These are phyloP conservation scores for Monascus purpureus DNA, from an alignment of 495 filamentous ascomycete genomes.

Conservation along the genomic window DNA sequence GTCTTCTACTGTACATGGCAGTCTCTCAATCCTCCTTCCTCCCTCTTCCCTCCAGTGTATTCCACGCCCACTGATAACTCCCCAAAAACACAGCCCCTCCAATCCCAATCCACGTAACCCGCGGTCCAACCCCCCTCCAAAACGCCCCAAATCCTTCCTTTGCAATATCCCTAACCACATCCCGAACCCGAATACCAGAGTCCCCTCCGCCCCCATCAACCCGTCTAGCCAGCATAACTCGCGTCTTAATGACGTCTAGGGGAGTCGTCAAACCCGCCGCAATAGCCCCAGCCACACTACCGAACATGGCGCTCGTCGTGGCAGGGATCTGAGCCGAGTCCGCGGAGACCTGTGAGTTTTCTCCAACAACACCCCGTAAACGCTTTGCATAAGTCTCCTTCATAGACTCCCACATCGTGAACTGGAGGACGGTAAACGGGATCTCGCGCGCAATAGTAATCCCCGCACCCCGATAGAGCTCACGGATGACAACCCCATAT, in stretches of 20 bases:
- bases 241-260: constrained; percentile 89
- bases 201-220: constrained; percentile 13
- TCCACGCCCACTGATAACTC: constrained; percentile 85
- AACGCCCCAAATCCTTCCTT: constrained; percentile 63
- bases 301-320: constrained; percentile 73
- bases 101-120: constrained; percentile 85
- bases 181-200: constrained; percentile 38
- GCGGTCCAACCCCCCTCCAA: constrained; percentile 76
- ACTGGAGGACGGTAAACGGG: constrained; percentile 92
- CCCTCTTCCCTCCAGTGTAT: constrained; percentile 40
- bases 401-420: constrained; percentile 90
- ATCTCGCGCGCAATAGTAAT: constrained; percentile 93
- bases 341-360: constrained; percentile 1
- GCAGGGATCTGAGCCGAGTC: constrained; percentile 40
- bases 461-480: constrained; percentile 80
- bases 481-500: constrained; percentile 49
- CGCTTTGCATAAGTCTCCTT: constrained; percentile 44
- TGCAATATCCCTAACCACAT: constrained; percentile 52
- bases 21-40: constrained; percentile 2
- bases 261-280: constrained; percentile 86
- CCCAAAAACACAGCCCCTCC: constrained; percentile 93
- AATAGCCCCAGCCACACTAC: constrained; percentile 68
- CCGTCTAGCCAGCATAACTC: constrained; percentile 71
- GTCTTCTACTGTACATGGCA: constrained; percentile 3
- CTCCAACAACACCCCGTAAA: constrained; percentile 8